Conservation (phyloP, 306 rosid genomes). For the Fragaria ananassa region DNA sequence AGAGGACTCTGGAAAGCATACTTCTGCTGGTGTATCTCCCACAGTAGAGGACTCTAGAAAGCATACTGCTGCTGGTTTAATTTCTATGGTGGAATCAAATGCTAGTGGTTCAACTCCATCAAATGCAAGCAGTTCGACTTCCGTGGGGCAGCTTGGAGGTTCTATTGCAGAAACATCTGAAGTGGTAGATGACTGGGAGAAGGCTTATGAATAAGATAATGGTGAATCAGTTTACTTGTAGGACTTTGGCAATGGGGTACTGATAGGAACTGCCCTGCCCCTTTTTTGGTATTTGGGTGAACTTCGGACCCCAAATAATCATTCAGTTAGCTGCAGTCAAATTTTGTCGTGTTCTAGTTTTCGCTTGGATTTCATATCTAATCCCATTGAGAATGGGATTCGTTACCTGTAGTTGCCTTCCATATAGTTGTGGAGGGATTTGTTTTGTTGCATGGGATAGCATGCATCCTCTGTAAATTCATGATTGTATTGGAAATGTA, state of each 20-base stretch:
- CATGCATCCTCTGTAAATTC: background rate
- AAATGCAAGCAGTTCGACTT: slow-evolving; percentile 22
- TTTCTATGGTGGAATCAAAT: background rate
- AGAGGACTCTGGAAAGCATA: slow-evolving; percentile 22
- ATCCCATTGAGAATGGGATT: background rate
- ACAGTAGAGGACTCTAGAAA: slow-evolving; percentile 24
- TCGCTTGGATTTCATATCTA: background rate
- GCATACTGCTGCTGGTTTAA: background rate
- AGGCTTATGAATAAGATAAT: slow-evolving; percentile 50
- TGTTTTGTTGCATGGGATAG: background rate
- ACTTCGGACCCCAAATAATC: background rate
- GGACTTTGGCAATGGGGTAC: slow-evolving; percentile 15
- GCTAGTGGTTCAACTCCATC: slow-evolving; percentile 27
- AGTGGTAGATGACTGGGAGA: slow-evolving; percentile 91
- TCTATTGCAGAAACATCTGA: slow-evolving; percentile 41
- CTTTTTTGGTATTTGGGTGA: slow-evolving; percentile 29
- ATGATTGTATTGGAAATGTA: background rate
- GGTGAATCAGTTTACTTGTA: slow-evolving; percentile 8
- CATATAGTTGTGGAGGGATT: background rate
- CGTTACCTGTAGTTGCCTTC: background rate
- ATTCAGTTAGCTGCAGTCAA: background rate
- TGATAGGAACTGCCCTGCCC: slow-evolving; percentile 9
- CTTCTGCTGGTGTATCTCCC: slow-evolving; percentile 10
- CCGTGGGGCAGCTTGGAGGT: slow-evolving; percentile 30
- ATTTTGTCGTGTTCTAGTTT: background rate